Base-by-base conservation (phyloP, 2,329 filamentous ascomycete species). In the Tolypocladium amazonense region DNA sequence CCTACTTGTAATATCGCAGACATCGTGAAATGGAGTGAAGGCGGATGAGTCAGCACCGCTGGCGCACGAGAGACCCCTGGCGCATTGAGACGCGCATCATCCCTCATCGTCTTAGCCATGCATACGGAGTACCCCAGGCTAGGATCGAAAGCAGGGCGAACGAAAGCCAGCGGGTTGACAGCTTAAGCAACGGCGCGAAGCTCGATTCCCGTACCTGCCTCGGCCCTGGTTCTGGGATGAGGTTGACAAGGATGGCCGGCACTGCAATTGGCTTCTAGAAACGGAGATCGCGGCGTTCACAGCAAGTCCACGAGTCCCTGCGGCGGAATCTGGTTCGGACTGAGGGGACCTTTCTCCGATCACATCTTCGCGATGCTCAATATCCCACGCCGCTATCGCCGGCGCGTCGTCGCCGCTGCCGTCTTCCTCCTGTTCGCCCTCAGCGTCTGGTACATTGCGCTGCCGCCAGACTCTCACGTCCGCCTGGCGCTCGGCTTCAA, bases 401-500 rank as follows among this genome's bases (percentile, higher is more conserved):
- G 72, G 56, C 71, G 71, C 12, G 59, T 73, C 41, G 58, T 63
- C 18, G 62, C 65, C 6, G 58, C 68, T 1, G 33, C 60, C 20
- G 58, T 68, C 27, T 47, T 70, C 18, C 56, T 69, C 37, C 41
- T 69, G 47, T 57, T 72, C n/a, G 60, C 64, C 8, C 61, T 68
- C 54, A 64, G 62, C 50, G 58, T 71, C 27, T 63, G 64, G 23
- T 72, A 69, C 56, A 60, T 69, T 27, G 60, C 70, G 11, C 67
- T 72, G n/a, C 72, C 72, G 12, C 68, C 68, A 18, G 70, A 72
- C 62, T 73, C 72, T 12, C 60, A 67, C 14, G 59, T 72, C 54
- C 70, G 71, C 15, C 65, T 74, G 14, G 72, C 72, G 23, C 37
- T 74, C 54, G 63, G 66, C 58, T 75, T 74, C 65, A 74, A 75